Evolutionary conservation across 148 eudicot genomes (phyloP).

Genomic region (Rhododendron vialii): DNA sequence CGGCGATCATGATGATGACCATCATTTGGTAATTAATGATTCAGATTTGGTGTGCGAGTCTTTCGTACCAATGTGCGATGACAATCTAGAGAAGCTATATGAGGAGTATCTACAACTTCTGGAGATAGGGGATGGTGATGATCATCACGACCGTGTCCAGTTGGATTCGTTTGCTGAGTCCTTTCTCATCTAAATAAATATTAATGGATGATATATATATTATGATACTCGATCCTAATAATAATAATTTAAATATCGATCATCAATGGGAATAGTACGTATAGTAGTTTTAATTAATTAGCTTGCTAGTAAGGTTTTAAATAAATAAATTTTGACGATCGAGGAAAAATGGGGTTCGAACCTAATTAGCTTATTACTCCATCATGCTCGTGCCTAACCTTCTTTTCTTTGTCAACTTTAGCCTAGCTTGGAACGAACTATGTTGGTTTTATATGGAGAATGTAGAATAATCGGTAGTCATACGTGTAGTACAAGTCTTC

Average conservation of each 20-base stretch:
- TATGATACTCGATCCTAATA: too few species aligned
- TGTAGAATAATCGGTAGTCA: background rate
- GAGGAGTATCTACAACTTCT: constrained; percentile 54
- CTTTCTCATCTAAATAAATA: background rate
- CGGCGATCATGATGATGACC: background rate
- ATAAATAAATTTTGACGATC: background rate
- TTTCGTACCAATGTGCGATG: background rate
- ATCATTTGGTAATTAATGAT: background rate
- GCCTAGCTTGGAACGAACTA: background rate
- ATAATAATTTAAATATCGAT: too few species aligned
- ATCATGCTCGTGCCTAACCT: background rate
- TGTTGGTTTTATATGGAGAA: background rate
- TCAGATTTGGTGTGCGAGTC: constrained; percentile 3
- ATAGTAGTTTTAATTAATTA: background rate
- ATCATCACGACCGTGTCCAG: constrained; percentile 6
- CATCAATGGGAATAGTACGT: background rate
- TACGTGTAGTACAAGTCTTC: background rate
- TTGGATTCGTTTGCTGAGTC: constrained; percentile 16
- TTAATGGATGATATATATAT: too few species aligned
- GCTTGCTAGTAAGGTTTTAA: background rate
- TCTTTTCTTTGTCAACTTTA: background rate
- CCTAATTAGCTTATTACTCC: background rate
- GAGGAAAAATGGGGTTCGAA: background rate
- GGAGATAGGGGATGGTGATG: constrained; percentile 16
- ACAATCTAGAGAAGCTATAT: constrained; percentile 42